Evolutionary conservation across 306 rosid species (phyloP).

Genomic region (Gleditsia sinensis): DNA sequence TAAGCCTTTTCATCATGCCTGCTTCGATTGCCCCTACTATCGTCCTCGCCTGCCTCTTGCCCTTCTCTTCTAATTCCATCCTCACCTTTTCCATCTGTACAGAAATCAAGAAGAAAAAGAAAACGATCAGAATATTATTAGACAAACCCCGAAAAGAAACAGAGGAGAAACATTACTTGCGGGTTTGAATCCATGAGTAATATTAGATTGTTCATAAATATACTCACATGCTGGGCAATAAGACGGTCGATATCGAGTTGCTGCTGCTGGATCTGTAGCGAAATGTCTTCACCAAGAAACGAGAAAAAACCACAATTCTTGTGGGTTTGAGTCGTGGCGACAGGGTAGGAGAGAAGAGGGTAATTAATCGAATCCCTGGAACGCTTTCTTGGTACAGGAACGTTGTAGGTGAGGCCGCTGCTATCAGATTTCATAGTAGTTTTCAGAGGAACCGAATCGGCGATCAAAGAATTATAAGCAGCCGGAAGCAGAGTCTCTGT

Average conservation of each 20-base stretch:
- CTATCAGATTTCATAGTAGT: conserved; percentile 64
- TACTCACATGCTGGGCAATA: conserved; percentile 66
- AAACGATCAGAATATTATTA: background rate
- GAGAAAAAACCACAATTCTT: conserved; percentile 57
- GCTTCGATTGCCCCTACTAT: conserved; percentile 60
- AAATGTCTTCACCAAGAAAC: conserved; percentile 80
- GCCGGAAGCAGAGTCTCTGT: conserved; percentile 53
- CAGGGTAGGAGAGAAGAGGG: conserved; percentile 40
- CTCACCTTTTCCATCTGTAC: conserved; percentile 81
- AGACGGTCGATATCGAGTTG: conserved; percentile 63
- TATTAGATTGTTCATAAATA: no score
- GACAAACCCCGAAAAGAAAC: background rate
- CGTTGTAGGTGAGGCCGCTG: conserved; percentile 57
- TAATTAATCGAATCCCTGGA: conserved; percentile 54
- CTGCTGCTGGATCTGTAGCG: conserved; percentile 73
- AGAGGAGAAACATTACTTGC: no score
- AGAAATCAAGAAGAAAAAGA: background rate
- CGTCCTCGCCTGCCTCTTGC: conserved; percentile 70
- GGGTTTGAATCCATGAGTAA: no score
- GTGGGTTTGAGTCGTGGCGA: conserved; percentile 5
- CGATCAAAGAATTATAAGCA: conserved; percentile 38
- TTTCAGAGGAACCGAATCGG: conserved; percentile 48
- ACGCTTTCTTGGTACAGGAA: conserved; percentile 61
- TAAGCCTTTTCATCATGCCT: conserved; percentile 63
- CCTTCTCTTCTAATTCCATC: conserved; percentile 65